phyloP scores from a whole-genome alignment of 306 rosid genomes.

The Erythrophleum fordii region DNA sequence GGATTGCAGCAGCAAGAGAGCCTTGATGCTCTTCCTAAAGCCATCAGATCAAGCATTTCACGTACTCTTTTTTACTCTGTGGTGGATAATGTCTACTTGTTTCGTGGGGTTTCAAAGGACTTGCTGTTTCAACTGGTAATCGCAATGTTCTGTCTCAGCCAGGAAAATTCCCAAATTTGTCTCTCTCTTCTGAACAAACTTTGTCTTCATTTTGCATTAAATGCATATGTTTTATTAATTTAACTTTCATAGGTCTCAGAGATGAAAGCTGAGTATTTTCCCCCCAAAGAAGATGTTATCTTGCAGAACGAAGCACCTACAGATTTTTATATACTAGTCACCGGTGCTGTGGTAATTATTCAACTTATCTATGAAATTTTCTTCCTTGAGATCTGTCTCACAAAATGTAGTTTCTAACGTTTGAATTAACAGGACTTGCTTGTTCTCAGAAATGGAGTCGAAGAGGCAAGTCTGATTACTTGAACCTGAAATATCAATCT shows the following conservation, averaged over 20 bases:
- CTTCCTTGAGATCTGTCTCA: background rate
- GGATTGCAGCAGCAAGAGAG: constrained; percentile 97
- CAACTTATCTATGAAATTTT: constrained; percentile 4
- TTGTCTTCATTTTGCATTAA: constrained; percentile 19
- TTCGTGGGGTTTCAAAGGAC: constrained; percentile 84
- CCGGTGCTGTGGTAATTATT: constrained; percentile 82
- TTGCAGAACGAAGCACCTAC: constrained; percentile 97
- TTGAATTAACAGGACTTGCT: constrained; percentile 65
- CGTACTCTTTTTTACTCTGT: constrained; percentile 82
- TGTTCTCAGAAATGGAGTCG: constrained; percentile 71
- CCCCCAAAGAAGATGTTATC: constrained; percentile 95
- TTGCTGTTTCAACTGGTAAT: constrained; percentile 92
- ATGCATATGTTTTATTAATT: constrained; percentile 21
- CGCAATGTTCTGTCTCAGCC: constrained; percentile 11
- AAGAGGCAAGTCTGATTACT: constrained; percentile 63
- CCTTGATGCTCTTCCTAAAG: constrained; percentile 93
- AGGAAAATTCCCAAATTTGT: background rate
- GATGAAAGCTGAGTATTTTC: constrained; percentile 98
- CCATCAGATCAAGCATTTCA: constrained; percentile 89
- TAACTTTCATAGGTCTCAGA: constrained; percentile 71
- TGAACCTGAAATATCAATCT: background rate
- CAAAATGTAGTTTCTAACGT: constrained; percentile 33
- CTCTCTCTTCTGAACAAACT: background rate
- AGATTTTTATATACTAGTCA: constrained; percentile 85
- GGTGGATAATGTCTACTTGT: constrained; percentile 80